Evolutionary conservation across 176 grass and related monocot species (phyloP).

Genomic region (Oryza meyeriana): DNA sequence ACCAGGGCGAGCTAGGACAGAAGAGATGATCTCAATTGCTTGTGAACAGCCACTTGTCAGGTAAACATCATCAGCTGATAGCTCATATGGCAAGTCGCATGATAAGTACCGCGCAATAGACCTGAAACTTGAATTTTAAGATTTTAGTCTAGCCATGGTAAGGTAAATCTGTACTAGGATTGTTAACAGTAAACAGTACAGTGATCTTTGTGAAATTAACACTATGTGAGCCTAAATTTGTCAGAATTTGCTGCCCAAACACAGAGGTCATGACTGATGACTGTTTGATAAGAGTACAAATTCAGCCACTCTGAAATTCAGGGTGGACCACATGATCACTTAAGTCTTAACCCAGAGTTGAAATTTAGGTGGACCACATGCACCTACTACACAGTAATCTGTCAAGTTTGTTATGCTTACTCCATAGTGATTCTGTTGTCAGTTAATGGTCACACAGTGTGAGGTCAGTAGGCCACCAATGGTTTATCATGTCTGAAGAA

Average conservation of each 20-base stretch:
- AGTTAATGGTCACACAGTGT: background rate
- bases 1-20: constrained; percentile 49
- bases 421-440: background rate
- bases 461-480: background rate
- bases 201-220: background rate
- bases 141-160: background rate
- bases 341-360: background rate
- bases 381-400: background rate
- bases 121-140: constrained; percentile 17
- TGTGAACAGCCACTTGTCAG: constrained; percentile 62
- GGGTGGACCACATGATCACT: background rate
- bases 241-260: background rate
- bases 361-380: background rate
- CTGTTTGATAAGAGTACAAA: background rate
- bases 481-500: too few species aligned
- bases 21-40: constrained; percentile 60
- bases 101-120: constrained; percentile 56
- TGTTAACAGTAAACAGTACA: background rate
- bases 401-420: background rate
- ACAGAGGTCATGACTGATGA: background rate
- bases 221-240: background rate
- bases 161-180: background rate
- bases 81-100: constrained; percentile 39
- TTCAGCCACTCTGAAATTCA: background rate
- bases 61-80: constrained; percentile 53